Evolutionary conservation across 2,329 filamentous ascomycete species (phyloP).

Genomic region (Samsoniella hepiali): DNA sequence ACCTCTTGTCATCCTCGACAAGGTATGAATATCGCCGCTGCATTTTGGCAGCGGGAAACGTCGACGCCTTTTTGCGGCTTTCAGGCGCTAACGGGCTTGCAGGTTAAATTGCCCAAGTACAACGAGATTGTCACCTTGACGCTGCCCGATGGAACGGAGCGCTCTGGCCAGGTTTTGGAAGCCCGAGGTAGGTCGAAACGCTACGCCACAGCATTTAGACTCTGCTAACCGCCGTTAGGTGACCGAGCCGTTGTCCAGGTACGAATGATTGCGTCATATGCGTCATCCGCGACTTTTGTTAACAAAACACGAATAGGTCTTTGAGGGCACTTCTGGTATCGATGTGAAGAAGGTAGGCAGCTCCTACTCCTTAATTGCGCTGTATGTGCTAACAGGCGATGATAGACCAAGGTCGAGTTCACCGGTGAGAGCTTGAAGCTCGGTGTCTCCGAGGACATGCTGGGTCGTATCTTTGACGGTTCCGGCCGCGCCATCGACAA

Average conservation of each 20-base stretch:
- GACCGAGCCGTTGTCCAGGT: constrained; percentile 94
- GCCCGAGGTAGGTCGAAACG: constrained; percentile 70
- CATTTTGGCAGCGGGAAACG: constrained; percentile 1
- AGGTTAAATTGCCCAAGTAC: constrained; percentile 97
- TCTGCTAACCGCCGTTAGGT: constrained; percentile 49
- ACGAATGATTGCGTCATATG: constrained; percentile 30
- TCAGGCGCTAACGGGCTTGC: constrained; percentile 19
- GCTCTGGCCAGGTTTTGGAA: constrained; percentile 94
- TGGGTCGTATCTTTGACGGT: constrained; percentile 97
- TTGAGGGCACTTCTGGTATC: constrained; percentile 94
- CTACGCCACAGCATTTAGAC: constrained; percentile 24
- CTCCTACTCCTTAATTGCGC: background rate
- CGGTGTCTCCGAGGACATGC: constrained; percentile 98
- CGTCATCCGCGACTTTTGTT: constrained; percentile 24
- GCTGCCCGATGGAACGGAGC: constrained; percentile 88
- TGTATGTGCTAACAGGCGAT: constrained; percentile 26
- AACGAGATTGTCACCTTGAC: constrained; percentile 98
- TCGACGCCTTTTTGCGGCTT: background rate
- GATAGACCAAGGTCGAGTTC: constrained; percentile 92
- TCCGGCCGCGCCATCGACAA: constrained; percentile 98
- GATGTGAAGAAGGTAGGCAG: constrained; percentile 91
- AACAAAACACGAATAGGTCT: constrained; percentile 61
- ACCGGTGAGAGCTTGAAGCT: constrained; percentile 96
- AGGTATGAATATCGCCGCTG: constrained; percentile 52
- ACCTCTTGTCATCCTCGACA: constrained; percentile 94